phyloP scores from a whole-genome alignment of 1,284 basidiomycete genomes.

The Microbotryum silenes-acaulis region DNA sequence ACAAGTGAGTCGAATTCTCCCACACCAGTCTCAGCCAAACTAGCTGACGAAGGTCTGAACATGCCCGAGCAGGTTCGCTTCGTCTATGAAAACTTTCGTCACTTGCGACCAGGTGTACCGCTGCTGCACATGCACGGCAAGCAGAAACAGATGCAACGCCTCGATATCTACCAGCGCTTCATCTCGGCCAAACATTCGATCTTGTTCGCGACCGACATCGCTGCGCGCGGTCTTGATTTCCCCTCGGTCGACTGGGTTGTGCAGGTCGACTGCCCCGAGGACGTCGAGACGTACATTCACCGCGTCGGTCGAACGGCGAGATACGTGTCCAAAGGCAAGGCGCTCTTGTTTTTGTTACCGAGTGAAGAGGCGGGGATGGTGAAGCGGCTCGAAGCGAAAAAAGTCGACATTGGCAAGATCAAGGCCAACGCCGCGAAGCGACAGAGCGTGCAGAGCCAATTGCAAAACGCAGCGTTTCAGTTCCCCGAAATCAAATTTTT shows the following conservation, averaged over 20 bases:
- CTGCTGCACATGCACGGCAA: slow-evolving; percentile 92
- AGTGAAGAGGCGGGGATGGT: slow-evolving; percentile 89
- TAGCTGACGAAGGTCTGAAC: not conserved
- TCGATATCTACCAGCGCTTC: slow-evolving; percentile 75
- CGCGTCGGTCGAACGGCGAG: slow-evolving; percentile 91
- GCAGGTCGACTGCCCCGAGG: slow-evolving; percentile 95
- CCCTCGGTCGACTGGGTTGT: slow-evolving; percentile 96
- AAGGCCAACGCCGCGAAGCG: slow-evolving; percentile 87
- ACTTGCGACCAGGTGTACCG: slow-evolving; percentile 85
- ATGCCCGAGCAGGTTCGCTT: slow-evolving; percentile 60
- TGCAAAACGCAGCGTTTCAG: slow-evolving; percentile 89
- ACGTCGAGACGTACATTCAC: slow-evolving; percentile 97
- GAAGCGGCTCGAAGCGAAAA: slow-evolving; percentile 61
- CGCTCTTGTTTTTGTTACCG: slow-evolving; percentile 71
- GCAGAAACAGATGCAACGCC: slow-evolving; percentile 84
- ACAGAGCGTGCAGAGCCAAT: slow-evolving; percentile 72
- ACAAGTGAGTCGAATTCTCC: slow-evolving; percentile 48
- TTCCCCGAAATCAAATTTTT: slow-evolving; percentile 97
- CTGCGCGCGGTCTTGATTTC: slow-evolving; percentile 93
- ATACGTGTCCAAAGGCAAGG: slow-evolving; percentile 84
- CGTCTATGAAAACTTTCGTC: slow-evolving; percentile 92
- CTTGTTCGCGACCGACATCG: slow-evolving; percentile 93
- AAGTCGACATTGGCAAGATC: slow-evolving; percentile 59
- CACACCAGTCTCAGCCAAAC: too few relatives aligned
- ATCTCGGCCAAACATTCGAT: slow-evolving; percentile 69